phyloP scores from a whole-genome alignment of 2,329 filamentous ascomycete species.

The Trichoderma polysporum region DNA sequence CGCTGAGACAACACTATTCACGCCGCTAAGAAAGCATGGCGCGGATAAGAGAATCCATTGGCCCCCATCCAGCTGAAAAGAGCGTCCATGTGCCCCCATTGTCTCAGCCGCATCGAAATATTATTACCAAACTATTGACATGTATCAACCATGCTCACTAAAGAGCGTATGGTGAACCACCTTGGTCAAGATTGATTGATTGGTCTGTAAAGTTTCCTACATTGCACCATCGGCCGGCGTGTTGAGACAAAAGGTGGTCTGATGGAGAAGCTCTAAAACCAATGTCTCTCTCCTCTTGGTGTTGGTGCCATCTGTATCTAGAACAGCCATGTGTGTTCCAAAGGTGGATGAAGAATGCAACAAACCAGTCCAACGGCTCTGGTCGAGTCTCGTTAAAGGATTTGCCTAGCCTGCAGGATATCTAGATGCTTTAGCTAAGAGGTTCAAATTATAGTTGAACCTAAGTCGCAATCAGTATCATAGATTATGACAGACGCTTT shows the following conservation, averaged over 20 bases:
- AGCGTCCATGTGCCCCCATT: neutral
- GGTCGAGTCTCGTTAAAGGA: neutral
- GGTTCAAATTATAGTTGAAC: neutral
- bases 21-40: neutral
- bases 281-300: neutral
- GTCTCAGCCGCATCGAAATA: neutral
- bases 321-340: neutral
- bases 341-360: neutral
- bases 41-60: neutral
- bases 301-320: neutral
- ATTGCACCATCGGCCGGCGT: neutral
- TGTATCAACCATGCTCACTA: neutral
- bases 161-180: neutral
- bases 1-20: neutral
- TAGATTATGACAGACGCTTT: neutral
- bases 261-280: neutral
- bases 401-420: neutral
- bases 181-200: neutral
- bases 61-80: too few relatives aligned
- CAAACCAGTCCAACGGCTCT: too few relatives aligned
- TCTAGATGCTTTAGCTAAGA: neutral
- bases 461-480: neutral
- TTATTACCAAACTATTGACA: neutral
- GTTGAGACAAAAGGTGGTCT: neutral
- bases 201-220: neutral